A percentile compares a stretch with the other conserved stretches of the same genome.
These are phyloP conservation scores for Cyberlindnera galapagoensis DNA, from an alignment of 805 yeast species.

Conservation along the genomic window DNA sequence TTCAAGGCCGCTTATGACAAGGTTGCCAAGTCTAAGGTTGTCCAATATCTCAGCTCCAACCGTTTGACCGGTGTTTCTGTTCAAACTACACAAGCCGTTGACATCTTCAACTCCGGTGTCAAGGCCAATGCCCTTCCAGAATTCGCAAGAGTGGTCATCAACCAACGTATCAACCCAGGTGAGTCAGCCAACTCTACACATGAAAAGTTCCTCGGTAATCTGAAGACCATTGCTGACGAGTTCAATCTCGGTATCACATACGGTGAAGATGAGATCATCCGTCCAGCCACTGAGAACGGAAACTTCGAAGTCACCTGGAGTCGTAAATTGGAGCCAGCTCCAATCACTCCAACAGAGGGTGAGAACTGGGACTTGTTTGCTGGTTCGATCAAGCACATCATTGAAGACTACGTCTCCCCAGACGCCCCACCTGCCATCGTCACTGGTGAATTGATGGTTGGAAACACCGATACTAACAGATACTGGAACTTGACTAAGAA, in stretches of 20 bases:
- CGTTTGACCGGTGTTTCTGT: constrained; percentile 32
- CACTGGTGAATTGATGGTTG: constrained; percentile 57
- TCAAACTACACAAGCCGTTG: constrained; percentile 37
- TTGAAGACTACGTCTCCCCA: constrained; percentile 43
- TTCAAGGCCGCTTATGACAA: constrained; percentile 29
- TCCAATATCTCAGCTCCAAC: constrained; percentile 25
- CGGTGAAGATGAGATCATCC: constrained; percentile 5
- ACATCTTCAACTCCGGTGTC: constrained; percentile 57
- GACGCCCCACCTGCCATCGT: constrained; percentile 34
- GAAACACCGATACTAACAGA: constrained; percentile 63
- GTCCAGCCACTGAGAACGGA: constrained; percentile 31
- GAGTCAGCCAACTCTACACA: constrained; percentile 27
- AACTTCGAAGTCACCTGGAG: constrained; percentile 26
- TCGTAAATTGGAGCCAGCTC: constrained; percentile 42
- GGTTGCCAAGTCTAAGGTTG: constrained; percentile 30
- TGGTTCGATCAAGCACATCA: constrained; percentile 56
- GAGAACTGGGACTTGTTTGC: constrained; percentile 50
- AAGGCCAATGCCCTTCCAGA: constrained; percentile 68
- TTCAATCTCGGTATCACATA: constrained; percentile 27
- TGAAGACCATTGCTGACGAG: constrained; percentile 34
- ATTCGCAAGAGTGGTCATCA: constrained; percentile 39
- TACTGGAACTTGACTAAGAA: constrained; percentile 58
- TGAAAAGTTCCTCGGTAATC: constrained; percentile 28
- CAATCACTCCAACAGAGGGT: constrained; percentile 40
- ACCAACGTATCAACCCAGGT: constrained; percentile 53